Percentiles rank a stretch among this genome's conserved stretches.
Evolutionary conservation across 2,329 filamentous ascomycete genomes (phyloP).

Genomic region (Mycocentrospora acerina): DNA sequence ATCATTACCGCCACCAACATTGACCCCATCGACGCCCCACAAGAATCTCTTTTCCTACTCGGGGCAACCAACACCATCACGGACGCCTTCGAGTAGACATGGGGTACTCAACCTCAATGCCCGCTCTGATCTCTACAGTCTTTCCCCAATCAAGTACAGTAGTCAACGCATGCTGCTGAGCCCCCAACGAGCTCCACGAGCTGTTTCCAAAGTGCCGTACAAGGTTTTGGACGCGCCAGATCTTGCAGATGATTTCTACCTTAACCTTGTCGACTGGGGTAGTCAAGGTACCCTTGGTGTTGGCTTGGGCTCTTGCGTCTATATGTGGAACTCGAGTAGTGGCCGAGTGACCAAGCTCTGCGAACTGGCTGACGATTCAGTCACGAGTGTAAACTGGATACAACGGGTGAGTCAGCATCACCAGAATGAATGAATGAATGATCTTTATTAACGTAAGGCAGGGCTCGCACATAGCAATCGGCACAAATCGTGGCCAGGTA

Average conservation of each 20-base stretch:
- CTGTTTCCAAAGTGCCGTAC: slow-evolving; percentile 94
- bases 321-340: slow-evolving; percentile 95
- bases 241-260: slow-evolving; percentile 93
- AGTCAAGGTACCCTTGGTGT: slow-evolving; percentile 93
- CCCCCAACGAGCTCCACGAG: slow-evolving; percentile 81
- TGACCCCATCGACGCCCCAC: slow-evolving; percentile 92
- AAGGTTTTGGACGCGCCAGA: slow-evolving; percentile 97
- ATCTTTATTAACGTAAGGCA: slow-evolving; percentile 28
- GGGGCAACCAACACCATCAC: slow-evolving; percentile 83
- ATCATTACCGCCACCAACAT: slow-evolving; percentile 67
- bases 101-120: slow-evolving; percentile 81
- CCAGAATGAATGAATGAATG: no score
- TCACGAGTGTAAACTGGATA: slow-evolving; percentile 98
- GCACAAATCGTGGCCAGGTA: slow-evolving; percentile 89
- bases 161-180: slow-evolving; percentile 93
- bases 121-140: slow-evolving; percentile 88
- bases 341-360: slow-evolving; percentile 93
- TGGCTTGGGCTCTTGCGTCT: slow-evolving; percentile 87
- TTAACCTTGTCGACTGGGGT: slow-evolving; percentile 97
- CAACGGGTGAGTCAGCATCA: slow-evolving; percentile 65
- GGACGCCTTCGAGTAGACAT: slow-evolving; percentile 85
- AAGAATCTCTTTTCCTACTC: slow-evolving; percentile 95
- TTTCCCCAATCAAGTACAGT: slow-evolving; percentile 89
- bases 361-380: slow-evolving; percentile 86
- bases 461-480: slow-evolving; percentile 92